Conservation (phyloP, 2,329 filamentous ascomycete species). For the Teratosphaeria viscida region DNA sequence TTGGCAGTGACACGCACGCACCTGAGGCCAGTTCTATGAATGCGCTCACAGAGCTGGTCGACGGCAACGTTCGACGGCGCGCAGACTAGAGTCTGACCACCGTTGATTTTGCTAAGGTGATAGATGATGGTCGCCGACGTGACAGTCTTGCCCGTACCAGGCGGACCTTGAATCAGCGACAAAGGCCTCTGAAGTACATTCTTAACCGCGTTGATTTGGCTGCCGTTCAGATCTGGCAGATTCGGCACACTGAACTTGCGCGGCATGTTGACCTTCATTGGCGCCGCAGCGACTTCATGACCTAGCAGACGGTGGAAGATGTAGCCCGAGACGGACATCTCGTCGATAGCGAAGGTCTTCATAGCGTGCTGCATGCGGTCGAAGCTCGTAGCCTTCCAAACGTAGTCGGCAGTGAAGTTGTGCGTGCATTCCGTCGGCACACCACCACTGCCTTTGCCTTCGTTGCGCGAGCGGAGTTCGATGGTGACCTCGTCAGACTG, state of each 20-base stretch:
- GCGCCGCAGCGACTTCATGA: conserved; percentile 85
- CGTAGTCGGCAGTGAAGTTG: conserved; percentile 97
- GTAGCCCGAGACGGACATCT: conserved; percentile 96
- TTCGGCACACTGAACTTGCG: conserved; percentile 95
- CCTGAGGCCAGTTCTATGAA: conserved; percentile 88
- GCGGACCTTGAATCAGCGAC: conserved; percentile 91
- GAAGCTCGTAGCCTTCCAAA: conserved; percentile 99
- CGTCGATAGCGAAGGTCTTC: conserved; percentile 97
- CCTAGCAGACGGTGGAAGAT: conserved; percentile 96
- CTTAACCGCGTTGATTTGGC: conserved; percentile 93
- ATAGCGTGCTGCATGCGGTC: conserved; percentile 98
- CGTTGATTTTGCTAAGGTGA: conserved; percentile 89
- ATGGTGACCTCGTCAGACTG: conserved; percentile 96
- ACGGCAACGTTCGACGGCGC: conserved; percentile 97
- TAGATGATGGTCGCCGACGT: conserved; percentile 98
- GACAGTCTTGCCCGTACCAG: conserved; percentile 95
- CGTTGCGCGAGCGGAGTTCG: conserved; percentile 70
- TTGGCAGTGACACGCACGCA: conserved; percentile 97
- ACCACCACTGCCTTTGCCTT: conserved; percentile 48
- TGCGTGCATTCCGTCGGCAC: conserved; percentile 93
- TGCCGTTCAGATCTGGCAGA: conserved; percentile 86
- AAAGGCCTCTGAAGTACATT: conserved; percentile 87
- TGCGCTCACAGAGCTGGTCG: conserved; percentile 93
- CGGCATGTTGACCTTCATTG: conserved; percentile 90
- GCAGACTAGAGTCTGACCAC: conserved; percentile 88